Evolutionary conservation across 495 filamentous ascomycete genomes (phyloP).

Genomic region (Penicillium roqueforti): DNA sequence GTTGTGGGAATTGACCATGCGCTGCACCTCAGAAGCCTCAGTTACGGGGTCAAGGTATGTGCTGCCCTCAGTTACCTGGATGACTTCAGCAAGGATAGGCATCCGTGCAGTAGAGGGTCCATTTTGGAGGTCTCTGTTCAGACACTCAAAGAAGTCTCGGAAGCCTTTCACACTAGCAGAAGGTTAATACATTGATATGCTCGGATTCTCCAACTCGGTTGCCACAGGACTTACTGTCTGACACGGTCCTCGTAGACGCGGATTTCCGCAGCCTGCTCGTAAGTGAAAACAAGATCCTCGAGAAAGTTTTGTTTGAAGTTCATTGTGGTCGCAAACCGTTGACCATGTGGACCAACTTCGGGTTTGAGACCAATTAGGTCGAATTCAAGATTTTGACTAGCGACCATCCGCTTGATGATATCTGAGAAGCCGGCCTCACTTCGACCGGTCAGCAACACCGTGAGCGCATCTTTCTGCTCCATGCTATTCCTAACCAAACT

Average conservation of each 20-base stretch:
- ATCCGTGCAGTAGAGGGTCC: conserved; percentile 41
- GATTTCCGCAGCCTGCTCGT: conserved; percentile 76
- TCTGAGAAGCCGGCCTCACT: conserved; percentile 69
- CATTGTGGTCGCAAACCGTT: conserved; percentile 75
- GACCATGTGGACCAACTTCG: conserved; percentile 67
- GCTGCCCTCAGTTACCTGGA: conserved; percentile 76
- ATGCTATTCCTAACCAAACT: conserved; percentile 76
- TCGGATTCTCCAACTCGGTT: not conserved
- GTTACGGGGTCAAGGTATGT: conserved; percentile 74
- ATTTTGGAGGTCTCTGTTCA: conserved; percentile 56
- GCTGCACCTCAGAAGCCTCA: conserved; percentile 82
- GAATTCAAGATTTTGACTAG: conserved; percentile 75
- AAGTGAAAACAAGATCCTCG: conserved; percentile 74
- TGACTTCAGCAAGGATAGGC: conserved; percentile 71
- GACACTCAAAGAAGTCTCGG: conserved; percentile 69
- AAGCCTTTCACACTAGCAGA: conserved; percentile 64
- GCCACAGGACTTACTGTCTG: conserved; percentile 51
- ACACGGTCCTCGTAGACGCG: conserved; percentile 62
- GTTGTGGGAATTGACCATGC: conserved; percentile 87
- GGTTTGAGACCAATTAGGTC: conserved; percentile 90
- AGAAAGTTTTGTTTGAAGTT: conserved; percentile 84
- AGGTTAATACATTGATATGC: conserved; percentile 13
- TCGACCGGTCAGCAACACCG: conserved; percentile 85
- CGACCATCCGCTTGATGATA: conserved; percentile 78
- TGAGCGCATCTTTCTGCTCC: conserved; percentile 82